Evolutionary conservation across 305 asterid genomes (phyloP).

Genomic region (Ilex paraguariensis): DNA sequence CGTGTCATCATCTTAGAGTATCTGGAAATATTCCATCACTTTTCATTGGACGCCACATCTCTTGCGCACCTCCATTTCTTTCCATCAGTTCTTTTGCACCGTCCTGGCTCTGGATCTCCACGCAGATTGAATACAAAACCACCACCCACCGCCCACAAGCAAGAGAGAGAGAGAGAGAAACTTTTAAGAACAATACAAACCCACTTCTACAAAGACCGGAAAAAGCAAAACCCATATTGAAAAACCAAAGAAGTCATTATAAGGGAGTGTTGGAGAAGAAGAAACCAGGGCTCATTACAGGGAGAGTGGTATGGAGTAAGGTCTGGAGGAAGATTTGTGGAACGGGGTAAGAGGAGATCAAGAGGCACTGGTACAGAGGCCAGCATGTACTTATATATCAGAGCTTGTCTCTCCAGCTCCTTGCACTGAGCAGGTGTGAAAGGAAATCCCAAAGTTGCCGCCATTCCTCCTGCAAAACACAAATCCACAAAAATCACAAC

Average conservation of each 20-base stretch:
- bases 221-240: no score
- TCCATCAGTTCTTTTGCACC: constrained; percentile 89
- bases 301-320: constrained; percentile 22
- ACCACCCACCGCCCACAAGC: constrained; percentile 7
- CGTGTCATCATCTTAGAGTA: no score
- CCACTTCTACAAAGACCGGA: no score
- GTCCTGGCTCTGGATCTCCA: constrained; percentile 76
- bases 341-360: constrained; percentile 57
- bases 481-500: constrained; percentile 4
- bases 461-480: constrained; percentile 31
- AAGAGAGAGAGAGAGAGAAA: not conserved
- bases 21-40: no score
- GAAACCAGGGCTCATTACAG: constrained; percentile 20
- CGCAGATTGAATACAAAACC: constrained; percentile 25
- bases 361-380: constrained; percentile 74
- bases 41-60: constrained; percentile 73
- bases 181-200: not conserved
- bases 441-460: constrained; percentile 42
- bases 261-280: not conserved
- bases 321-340: constrained; percentile 18
- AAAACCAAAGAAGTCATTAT: not conserved
- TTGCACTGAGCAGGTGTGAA: constrained; percentile 78
- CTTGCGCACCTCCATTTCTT: constrained; percentile 96
- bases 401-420: constrained; percentile 82
- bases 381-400: constrained; percentile 75